Conservation (phyloP, 2,329 filamentous ascomycete species). For the Colletotrichum lupini region DNA sequence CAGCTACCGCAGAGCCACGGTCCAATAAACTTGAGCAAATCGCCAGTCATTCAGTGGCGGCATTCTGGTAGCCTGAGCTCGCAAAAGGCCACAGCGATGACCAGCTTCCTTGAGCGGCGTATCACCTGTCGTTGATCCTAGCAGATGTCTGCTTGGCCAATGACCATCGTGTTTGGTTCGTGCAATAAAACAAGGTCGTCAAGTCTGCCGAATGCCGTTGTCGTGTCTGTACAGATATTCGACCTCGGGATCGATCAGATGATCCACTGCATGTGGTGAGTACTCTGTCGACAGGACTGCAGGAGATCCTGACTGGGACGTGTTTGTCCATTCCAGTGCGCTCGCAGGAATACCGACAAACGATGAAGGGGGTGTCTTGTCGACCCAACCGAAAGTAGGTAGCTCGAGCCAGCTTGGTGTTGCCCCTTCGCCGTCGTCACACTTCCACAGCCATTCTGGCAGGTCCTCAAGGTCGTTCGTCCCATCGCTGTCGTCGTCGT, state of each 20-base stretch:
- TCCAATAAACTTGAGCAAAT: background rate
- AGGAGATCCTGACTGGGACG: constrained; percentile 21
- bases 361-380: constrained; percentile 9
- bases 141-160: background rate
- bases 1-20: no score
- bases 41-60: background rate
- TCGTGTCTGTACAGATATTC: constrained; percentile 13
- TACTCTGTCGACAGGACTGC: constrained; percentile 9
- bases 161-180: background rate
- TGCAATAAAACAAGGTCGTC: background rate
- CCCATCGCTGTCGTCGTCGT: constrained; percentile 27
- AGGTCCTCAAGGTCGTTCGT: constrained; percentile 7
- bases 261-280: constrained; percentile 3
- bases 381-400: constrained; percentile 5
- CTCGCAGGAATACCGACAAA: background rate
- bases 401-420: constrained; percentile 15
- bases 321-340: constrained; percentile 21
- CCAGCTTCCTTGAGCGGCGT: background rate
- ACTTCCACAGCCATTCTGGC: constrained; percentile 36
- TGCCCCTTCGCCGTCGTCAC: constrained; percentile 23
- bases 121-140: background rate
- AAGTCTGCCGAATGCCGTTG: background rate
- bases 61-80: background rate
- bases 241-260: constrained; percentile 4
- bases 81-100: background rate